phyloP scores from a whole-genome alignment of 2,329 filamentous ascomycete genomes.

The Fusarium subtropicale region DNA sequence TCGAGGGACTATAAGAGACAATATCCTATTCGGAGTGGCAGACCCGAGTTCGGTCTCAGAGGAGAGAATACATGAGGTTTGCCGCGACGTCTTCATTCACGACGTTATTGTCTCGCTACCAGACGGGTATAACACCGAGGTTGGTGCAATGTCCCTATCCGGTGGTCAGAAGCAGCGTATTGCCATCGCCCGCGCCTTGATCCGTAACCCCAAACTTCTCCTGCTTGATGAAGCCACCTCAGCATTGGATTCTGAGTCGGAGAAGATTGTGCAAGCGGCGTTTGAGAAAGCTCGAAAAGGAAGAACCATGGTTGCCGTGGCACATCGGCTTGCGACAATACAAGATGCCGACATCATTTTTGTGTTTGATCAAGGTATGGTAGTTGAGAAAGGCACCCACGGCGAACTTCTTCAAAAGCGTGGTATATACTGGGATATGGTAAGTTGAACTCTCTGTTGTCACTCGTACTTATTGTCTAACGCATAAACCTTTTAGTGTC shows the following conservation, averaged over 20 bases:
- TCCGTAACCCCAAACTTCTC: slow-evolving; percentile 72
- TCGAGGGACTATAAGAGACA: slow-evolving; percentile 69
- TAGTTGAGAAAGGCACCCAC: slow-evolving; percentile 13
- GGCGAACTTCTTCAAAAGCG: not conserved
- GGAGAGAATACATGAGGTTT: slow-evolving; percentile 62
- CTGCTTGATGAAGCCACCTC: slow-evolving; percentile 80
- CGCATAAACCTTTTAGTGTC: slow-evolving; percentile 14
- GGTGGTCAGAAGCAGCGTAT: slow-evolving; percentile 78
- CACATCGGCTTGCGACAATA: slow-evolving; percentile 80
- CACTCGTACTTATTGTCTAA: not conserved
- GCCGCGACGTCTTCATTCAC: slow-evolving; percentile 73
- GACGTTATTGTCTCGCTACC: slow-evolving; percentile 77
- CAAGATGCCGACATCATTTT: slow-evolving; percentile 83
- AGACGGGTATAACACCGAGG: slow-evolving; percentile 73
- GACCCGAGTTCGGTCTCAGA: slow-evolving; percentile 61
- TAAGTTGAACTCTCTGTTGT: not conserved
- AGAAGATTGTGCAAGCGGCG: slow-evolving; percentile 72
- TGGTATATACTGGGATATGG: slow-evolving; percentile 23
- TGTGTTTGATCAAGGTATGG: slow-evolving; percentile 57
- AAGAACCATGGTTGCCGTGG: slow-evolving; percentile 77
- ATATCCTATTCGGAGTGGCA: slow-evolving; percentile 73
- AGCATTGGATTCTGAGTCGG: slow-evolving; percentile 72
- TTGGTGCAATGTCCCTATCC: slow-evolving; percentile 74
- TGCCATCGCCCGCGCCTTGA: slow-evolving; percentile 75
- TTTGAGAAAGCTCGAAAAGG: slow-evolving; percentile 72